A percentile compares a stretch with the other conserved stretches of the same genome.
Conservation (phyloP, 1,284 basidiomycete genomes). For the Calocybe gambosa region DNA sequence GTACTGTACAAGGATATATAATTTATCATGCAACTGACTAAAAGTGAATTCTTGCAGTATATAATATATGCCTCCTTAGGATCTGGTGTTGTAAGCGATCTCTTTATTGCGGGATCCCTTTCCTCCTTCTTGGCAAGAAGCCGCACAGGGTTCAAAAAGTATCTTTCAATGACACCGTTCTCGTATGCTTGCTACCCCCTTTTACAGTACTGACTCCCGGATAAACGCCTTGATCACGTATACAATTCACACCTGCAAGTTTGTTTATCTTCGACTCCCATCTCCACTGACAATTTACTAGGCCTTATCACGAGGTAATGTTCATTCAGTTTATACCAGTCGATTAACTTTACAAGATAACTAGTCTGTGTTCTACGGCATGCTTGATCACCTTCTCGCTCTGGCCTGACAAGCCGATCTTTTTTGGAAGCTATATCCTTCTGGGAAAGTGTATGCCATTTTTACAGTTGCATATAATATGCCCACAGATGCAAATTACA, state of each 20-base stretch:
- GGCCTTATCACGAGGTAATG: conserved; percentile 12
- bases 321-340: neutral
- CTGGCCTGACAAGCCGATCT: conserved; percentile 28
- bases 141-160: conserved; percentile 17
- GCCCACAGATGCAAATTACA: too few relatives aligned
- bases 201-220: conserved; percentile 23
- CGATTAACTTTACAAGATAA: neutral
- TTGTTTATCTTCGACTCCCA: neutral
- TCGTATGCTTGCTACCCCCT: neutral
- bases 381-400: conserved; percentile 28
- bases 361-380: conserved; percentile 20
- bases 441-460: conserved; percentile 24
- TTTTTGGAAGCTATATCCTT: conserved; percentile 27
- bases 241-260: conserved; percentile 26
- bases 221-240: conserved; percentile 27
- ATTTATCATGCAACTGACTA: neutral
- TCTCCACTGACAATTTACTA: neutral
- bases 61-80: conserved; percentile 15
- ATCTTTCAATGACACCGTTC: neutral
- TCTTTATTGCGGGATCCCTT: conserved; percentile 15
- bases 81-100: conserved; percentile 12
- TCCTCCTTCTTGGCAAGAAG: conserved; percentile 12
- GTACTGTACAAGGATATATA: neutral
- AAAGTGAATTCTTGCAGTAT: neutral
- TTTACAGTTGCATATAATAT: neutral